Percentiles rank a stretch among this genome's conserved stretches.
These are phyloP conservation scores for Clathrus columnatus DNA, from an alignment of 768 basidiomycete genomes.

Conservation along the genomic window DNA sequence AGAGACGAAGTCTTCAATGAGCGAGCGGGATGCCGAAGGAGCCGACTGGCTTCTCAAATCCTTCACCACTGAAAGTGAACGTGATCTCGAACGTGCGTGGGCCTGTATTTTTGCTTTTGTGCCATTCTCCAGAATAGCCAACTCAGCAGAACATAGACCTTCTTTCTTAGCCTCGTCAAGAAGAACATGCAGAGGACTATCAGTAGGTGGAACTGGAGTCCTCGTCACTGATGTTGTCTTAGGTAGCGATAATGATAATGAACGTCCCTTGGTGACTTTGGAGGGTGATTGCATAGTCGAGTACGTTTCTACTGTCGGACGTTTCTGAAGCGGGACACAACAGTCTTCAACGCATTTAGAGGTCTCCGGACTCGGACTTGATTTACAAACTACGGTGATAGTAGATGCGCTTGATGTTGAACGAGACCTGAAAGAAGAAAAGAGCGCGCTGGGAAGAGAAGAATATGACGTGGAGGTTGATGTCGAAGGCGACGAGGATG, in stretches of 20 bases:
- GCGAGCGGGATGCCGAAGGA: background rate
- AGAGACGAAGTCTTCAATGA: background rate
- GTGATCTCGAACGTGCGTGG: background rate
- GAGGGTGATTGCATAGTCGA: background rate
- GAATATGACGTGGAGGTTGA: background rate
- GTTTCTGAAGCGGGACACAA: background rate
- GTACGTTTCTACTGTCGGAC: background rate
- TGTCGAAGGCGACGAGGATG: background rate
- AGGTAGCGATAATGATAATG: background rate
- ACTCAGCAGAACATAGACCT: background rate
- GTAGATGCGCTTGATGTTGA: slow-evolving; percentile 2
- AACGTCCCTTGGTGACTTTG: background rate
- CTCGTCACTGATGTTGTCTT: background rate
- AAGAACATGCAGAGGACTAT: background rate
- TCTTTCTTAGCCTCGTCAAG: background rate
- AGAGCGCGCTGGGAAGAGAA: slow-evolving; percentile 4
- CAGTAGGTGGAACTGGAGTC: background rate
- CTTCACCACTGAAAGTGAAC: background rate
- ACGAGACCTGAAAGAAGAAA: slow-evolving; percentile 6
- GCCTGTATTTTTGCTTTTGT: background rate
- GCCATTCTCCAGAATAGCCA: background rate
- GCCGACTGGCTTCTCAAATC: background rate
- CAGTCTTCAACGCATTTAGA: background rate
- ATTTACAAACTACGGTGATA: background rate
- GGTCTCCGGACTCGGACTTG: background rate